phyloP scores from a whole-genome alignment of 352 stramenopile genomes.

The Phytophthora syringae region DNA sequence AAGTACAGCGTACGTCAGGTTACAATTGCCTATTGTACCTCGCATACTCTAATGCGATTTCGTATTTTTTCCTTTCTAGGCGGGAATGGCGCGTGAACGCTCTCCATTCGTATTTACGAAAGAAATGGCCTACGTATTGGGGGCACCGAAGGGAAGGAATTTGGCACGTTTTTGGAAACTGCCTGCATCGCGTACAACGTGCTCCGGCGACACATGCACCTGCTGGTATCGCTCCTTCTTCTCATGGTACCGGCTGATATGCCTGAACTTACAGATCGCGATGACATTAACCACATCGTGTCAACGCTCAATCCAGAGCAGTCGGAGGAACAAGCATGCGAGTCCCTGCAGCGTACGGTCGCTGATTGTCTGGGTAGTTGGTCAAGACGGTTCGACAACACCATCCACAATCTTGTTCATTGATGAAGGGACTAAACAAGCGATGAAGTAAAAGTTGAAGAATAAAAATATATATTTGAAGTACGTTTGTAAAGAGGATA shows the following conservation, averaged over 20 bases:
- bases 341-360: conserved; percentile 71
- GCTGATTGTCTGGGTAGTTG: conserved; percentile 73
- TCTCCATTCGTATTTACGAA: conserved; percentile 88
- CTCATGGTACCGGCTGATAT: conserved; percentile 87
- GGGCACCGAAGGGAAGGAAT: conserved; percentile 69
- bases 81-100: conserved; percentile 78
- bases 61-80: conserved; percentile 28
- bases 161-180: conserved; percentile 64
- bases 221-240: conserved; percentile 78
- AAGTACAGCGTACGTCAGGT: conserved; percentile 72
- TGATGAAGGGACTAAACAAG: conserved; percentile 5
- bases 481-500: too few relatives aligned
- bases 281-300: conserved; percentile 87
- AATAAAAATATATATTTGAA: too few relatives aligned
- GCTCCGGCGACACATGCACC: conserved; percentile 83
- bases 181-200: conserved; percentile 73
- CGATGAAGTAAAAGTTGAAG: not conserved
- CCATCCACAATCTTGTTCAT: conserved; percentile 61
- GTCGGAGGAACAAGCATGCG: conserved; percentile 56
- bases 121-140: conserved; percentile 86
- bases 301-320: conserved; percentile 64
- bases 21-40: not conserved
- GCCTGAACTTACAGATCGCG: conserved; percentile 74
- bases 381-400: conserved; percentile 88
- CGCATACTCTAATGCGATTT: not conserved